Evolutionary conservation across 2,329 filamentous ascomycete genomes (phyloP).

Genomic region (Ceratocystis diversiconidia): DNA sequence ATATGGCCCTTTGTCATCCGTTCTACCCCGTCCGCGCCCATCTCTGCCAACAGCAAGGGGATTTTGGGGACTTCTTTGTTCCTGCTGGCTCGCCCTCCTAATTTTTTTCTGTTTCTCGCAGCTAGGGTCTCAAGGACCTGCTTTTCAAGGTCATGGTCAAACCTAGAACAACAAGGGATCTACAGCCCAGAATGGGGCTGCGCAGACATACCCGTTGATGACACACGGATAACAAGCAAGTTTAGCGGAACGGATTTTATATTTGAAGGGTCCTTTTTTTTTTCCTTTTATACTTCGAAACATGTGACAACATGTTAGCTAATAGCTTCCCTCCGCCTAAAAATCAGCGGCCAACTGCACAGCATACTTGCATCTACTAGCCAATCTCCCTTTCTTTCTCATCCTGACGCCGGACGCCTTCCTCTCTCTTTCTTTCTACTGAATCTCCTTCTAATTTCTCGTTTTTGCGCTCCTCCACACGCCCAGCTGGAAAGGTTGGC

Average conservation of each 20-base stretch:
- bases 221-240: not conserved
- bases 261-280: too few species aligned
- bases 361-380: not conserved
- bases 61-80: not conserved
- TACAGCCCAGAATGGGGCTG: not conserved
- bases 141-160: not conserved
- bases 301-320: too few species aligned
- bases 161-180: not conserved
- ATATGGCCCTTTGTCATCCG: slow-evolving; percentile 1
- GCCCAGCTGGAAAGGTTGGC: slow-evolving; percentile 5
- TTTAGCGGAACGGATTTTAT: not conserved
- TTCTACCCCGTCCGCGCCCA: not conserved
- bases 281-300: too few species aligned
- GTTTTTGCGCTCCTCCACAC: not conserved
- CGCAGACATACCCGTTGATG: not conserved
- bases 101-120: not conserved
- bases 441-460: not conserved
- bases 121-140: not conserved
- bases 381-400: not conserved
- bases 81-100: not conserved
- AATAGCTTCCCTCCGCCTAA: too few species aligned
- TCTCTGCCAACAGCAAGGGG: not conserved
- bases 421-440: not conserved
- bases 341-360: not conserved
- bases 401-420: not conserved